Evolutionary conservation across 257 asterid species (phyloP), one percentile per base, ranked within the genome.

Genomic region (Knoxia roxburghii): DNA sequence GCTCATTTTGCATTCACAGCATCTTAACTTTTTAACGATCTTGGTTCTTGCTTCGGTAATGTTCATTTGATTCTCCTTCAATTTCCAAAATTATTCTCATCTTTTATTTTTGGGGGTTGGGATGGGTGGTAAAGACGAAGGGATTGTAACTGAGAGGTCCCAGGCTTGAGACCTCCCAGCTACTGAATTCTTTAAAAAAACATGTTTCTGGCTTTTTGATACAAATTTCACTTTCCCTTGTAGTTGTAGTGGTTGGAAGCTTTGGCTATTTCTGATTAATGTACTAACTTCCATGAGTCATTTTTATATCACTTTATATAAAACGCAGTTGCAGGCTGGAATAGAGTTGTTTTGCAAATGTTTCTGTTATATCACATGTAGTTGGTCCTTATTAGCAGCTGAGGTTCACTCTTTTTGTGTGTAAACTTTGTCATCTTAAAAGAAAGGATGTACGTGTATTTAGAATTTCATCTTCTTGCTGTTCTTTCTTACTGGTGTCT

Each of bases 11-110:
- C 88, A 85, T 56, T 81, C 88, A 62, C 92, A 85, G 61, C 85
- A 83, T 74, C 75, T 89, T 78, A 89, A 89, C 79, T 87, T 85
- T 85, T 80, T 87, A 76, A 83, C 85, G 14, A 84, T 89, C 69
- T 69, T 89, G 72, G 59, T 85, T 73, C 95, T 89, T 70, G 95
- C 96, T 61, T 89, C 96, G 86, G 96, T 87, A 71, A 83, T 82
- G 58, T 61, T 33, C 17, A 23, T 43, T 70, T 50, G 17, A 24
- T 48, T 10, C 26, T 6, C 17, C 37, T 35, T 46, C 11, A 3
- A 49, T 35, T 5, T 21, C 46, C 8, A 21, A 5, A 21, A 23
- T 32, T 48, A 21, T 7, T 45, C 41, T 3, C 6, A 37, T 37
- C 9, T 37, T n/a, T n/a, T n/a, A n/a, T n/a, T n/a, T n/a, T n/a